Evolutionary conservation across 805 yeast genomes (phyloP).

Genomic region (Cyberlindnera maclurae): DNA sequence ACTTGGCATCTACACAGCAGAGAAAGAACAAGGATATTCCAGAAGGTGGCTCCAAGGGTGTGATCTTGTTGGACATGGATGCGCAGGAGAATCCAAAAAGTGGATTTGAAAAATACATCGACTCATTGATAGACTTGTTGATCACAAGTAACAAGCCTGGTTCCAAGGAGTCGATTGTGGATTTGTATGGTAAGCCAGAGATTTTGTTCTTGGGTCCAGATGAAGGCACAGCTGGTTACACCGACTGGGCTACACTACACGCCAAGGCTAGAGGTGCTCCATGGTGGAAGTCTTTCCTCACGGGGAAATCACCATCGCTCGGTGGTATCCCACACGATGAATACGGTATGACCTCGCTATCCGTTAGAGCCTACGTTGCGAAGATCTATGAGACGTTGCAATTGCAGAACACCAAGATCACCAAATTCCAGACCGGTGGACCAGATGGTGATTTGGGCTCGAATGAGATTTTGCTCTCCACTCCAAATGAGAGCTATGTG

Average conservation of each 20-base stretch:
- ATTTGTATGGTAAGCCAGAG: slow-evolving; percentile 76
- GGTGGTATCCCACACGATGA: slow-evolving; percentile 99
- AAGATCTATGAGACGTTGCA: slow-evolving; percentile 76
- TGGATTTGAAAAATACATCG: slow-evolving; percentile 89
- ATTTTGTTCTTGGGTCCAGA: slow-evolving; percentile 98
- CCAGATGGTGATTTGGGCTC: slow-evolving; percentile 98
- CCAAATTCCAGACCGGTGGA: slow-evolving; percentile 95
- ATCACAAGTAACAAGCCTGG: slow-evolving; percentile 56
- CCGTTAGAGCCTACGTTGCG: slow-evolving; percentile 87
- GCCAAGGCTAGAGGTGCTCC: slow-evolving; percentile 89
- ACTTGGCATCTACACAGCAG: slow-evolving; percentile 93
- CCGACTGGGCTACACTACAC: slow-evolving; percentile 95
- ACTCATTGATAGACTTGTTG: slow-evolving; percentile 76
- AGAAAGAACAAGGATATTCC: slow-evolving; percentile 96
- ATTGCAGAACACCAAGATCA: slow-evolving; percentile 49
- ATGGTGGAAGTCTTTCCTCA: slow-evolving; percentile 98
- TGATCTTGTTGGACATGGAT: slow-evolving; percentile 63
- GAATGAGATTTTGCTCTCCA: slow-evolving; percentile 84
- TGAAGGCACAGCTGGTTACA: slow-evolving; percentile 94
- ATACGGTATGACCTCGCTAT: slow-evolving; percentile 95
- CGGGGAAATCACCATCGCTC: slow-evolving; percentile 84
- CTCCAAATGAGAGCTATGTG: slow-evolving; percentile 68
- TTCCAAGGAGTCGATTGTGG: slow-evolving; percentile 52
- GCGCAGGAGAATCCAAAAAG: slow-evolving; percentile 76
- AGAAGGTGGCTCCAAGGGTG: slow-evolving; percentile 99